Evolutionary conservation across 2,329 filamentous ascomycete species (phyloP).

Genomic region (Thelonectria rubi): DNA sequence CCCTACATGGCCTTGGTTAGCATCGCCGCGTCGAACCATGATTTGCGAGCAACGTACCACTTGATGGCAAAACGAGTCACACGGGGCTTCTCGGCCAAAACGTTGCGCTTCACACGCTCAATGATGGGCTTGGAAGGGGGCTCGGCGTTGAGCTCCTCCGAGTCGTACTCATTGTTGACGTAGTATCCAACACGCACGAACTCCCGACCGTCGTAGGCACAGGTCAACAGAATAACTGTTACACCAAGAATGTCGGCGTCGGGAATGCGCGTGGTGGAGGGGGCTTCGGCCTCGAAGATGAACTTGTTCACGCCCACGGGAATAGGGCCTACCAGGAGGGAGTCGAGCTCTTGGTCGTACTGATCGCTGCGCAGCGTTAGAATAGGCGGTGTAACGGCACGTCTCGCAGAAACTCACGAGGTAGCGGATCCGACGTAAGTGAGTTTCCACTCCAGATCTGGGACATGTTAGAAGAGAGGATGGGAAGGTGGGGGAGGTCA

Average conservation of each 20-base stretch:
- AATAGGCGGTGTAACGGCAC: conserved; percentile 30
- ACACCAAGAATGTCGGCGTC: conserved; percentile 96
- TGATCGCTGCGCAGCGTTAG: conserved; percentile 71
- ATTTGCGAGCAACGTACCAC: conserved; percentile 70
- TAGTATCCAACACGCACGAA: conserved; percentile 99
- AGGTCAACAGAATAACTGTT: conserved; percentile 95
- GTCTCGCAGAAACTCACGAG: conserved; percentile 69
- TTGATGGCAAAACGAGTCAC: conserved; percentile 99
- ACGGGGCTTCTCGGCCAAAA: conserved; percentile 95
- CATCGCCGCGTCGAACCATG: neutral
- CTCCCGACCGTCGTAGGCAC: conserved; percentile 94
- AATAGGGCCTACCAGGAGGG: conserved; percentile 95
- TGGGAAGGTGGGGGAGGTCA: neutral
- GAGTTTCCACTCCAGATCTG: conserved; percentile 98
- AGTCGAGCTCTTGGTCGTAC: conserved; percentile 98
- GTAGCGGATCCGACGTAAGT: conserved; percentile 99
- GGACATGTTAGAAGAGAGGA: conserved; percentile 29
- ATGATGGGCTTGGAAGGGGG: conserved; percentile 92
- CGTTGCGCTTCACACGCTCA: conserved; percentile 90
- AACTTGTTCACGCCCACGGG: conserved; percentile 99
- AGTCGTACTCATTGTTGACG: conserved; percentile 98
- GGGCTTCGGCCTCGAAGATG: conserved; percentile 93
- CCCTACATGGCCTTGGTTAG: conserved; percentile 65
- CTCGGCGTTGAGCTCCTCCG: conserved; percentile 86
- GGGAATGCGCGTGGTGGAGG: conserved; percentile 89